A percentile compares a stretch with the other conserved stretches of the same genome.
These are phyloP conservation scores for Coemansia sp. DNA, from an alignment of 192 early-diverging fungal genomes.

Conservation along the genomic window DNA sequence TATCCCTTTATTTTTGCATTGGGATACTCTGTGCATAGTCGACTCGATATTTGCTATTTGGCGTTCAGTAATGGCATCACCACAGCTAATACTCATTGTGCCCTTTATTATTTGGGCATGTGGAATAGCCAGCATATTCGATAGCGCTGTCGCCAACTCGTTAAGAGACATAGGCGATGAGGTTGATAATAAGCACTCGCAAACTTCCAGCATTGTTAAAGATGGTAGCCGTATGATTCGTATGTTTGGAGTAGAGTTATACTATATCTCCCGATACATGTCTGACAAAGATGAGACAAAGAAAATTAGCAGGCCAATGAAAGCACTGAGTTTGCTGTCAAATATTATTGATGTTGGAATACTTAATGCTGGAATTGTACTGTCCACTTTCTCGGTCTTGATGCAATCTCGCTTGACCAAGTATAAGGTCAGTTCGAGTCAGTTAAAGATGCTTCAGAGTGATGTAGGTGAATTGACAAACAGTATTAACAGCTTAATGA, in stretches of 20 bases:
- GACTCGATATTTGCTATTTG: neutral
- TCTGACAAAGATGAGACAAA: conserved; percentile 63
- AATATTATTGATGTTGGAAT: conserved; percentile 55
- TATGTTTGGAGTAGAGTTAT: conserved; percentile 60
- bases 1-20: neutral
- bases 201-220: conserved; percentile 17
- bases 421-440: neutral
- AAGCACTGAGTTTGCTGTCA: conserved; percentile 64
- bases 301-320: conserved; percentile 51
- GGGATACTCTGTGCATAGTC: neutral
- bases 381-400: conserved; percentile 9
- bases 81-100: conserved; percentile 22
- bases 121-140: neutral
- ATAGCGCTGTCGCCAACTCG: neutral
- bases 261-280: conserved; percentile 61
- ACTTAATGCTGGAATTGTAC: conserved; percentile 42
- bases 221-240: conserved; percentile 75
- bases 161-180: conserved; percentile 1
- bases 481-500: neutral
- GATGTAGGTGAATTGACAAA: neutral
- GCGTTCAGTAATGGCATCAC: conserved; percentile 1
- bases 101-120: conserved; percentile 19
- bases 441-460: neutral
- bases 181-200: neutral
- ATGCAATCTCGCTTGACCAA: conserved; percentile 21